phyloP scores from a whole-genome alignment of 164 flowering plant species.

The Chloranthus sessilifolius region DNA sequence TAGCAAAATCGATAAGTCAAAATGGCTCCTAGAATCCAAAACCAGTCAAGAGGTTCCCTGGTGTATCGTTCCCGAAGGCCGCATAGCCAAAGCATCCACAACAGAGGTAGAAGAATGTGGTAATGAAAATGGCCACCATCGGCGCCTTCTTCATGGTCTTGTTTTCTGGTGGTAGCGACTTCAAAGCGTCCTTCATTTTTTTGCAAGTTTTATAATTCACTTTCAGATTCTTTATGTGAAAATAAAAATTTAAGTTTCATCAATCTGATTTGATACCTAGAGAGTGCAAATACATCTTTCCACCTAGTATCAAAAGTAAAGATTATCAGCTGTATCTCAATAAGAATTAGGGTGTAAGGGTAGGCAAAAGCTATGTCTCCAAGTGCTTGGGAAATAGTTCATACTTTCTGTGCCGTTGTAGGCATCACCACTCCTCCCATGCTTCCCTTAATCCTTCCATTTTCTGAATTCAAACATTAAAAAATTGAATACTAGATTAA shows the following conservation, averaged over 20 bases:
- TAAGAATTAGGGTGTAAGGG: slow-evolving; percentile 23
- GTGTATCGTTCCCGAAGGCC: slow-evolving; percentile 53
- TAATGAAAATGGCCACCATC: slow-evolving; percentile 19
- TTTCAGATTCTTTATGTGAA: neutral
- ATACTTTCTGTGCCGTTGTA: slow-evolving; percentile 22
- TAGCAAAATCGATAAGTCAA: slow-evolving; percentile 58
- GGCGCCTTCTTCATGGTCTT: slow-evolving; percentile 56
- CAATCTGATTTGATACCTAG: neutral
- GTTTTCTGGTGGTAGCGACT: slow-evolving; percentile 45
- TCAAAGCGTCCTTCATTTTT: slow-evolving; percentile 39
- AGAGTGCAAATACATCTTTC: neutral
- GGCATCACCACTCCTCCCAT: slow-evolving; percentile 26
- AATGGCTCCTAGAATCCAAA: slow-evolving; percentile 58
- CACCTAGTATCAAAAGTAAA: neutral
- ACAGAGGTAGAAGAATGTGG: slow-evolving; percentile 48
- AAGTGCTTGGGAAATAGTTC: slow-evolving; percentile 31
- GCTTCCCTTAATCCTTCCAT: slow-evolving; percentile 38
- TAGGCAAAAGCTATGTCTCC: slow-evolving; percentile 49
- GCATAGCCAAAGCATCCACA: slow-evolving; percentile 72
- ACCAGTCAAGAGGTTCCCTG: slow-evolving; percentile 60
- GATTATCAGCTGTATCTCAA: slow-evolving; percentile 30
- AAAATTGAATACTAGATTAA: neutral
- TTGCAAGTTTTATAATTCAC: neutral
- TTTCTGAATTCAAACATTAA: slow-evolving; percentile 19
- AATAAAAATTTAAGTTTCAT: neutral